Conservation (phyloP, 441 rosid genomes). For the Adansonia gregorii region DNA sequence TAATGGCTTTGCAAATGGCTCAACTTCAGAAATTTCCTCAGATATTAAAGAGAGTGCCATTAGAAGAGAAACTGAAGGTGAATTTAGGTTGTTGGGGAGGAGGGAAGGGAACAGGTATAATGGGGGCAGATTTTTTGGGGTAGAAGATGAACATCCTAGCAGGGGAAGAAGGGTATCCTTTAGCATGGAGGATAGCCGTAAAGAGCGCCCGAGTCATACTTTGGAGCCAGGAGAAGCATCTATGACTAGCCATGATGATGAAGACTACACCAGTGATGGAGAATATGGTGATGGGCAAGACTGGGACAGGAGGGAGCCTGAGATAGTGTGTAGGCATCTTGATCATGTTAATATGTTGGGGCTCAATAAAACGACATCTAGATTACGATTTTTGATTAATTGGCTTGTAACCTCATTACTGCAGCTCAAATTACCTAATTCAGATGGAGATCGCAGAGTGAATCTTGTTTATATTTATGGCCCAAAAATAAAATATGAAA, state of each 20-base stretch:
- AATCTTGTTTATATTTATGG: conserved; percentile 90
- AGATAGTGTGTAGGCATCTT: conserved; percentile 73
- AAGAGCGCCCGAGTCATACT: conserved; percentile 49
- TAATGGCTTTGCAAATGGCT: conserved; percentile 47
- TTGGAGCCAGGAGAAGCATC: conserved; percentile 73
- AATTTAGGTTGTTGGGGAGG: conserved; percentile 84
- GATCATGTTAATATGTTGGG: conserved; percentile 92
- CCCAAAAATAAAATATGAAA: conserved; percentile 92
- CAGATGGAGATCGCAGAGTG: conserved; percentile 58
- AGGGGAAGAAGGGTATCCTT: conserved; percentile 88
- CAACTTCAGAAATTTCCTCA: conserved; percentile 46
- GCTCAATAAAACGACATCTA: conserved; percentile 77
- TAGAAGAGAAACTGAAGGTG: conserved; percentile 94
- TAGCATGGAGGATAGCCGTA: conserved; percentile 67
- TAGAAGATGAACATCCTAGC: conserved; percentile 86
- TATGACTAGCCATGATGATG: conserved; percentile 63
- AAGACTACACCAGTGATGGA: conserved; percentile 70
- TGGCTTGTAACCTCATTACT: conserved; percentile 92
- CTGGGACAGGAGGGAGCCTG: conserved; percentile 83
- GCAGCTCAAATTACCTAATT: conserved; percentile 69
- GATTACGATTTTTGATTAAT: conserved; percentile 82
- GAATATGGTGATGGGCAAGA: conserved; percentile 79
- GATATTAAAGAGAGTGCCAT: conserved; percentile 88
- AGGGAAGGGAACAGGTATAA: conserved; percentile 67
- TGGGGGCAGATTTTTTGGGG: conserved; percentile 70